These are phyloP conservation scores for Cyberlindnera saturnus DNA, from an alignment of 805 yeast genomes.

Conservation along the genomic window DNA sequence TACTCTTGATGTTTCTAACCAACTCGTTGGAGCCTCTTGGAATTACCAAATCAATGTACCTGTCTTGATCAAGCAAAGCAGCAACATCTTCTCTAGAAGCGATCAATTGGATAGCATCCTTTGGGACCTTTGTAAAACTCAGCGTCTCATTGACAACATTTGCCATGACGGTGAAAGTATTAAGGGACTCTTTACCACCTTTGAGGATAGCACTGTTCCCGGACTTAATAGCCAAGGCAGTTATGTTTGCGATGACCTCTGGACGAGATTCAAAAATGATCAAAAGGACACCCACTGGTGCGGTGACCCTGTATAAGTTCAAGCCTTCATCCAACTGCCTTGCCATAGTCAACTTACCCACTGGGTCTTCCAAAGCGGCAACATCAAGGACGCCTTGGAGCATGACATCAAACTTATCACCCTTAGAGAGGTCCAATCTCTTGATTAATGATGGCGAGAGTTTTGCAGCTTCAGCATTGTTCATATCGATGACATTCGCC, in stretches of 20 bases:
- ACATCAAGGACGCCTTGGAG: constrained; percentile 92
- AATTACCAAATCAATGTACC: constrained; percentile 87
- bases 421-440: constrained; percentile 73
- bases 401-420: constrained; percentile 90
- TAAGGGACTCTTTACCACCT: constrained; percentile 91
- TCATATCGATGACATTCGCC: constrained; percentile 75
- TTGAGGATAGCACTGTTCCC: constrained; percentile 96
- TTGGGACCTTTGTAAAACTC: constrained; percentile 62
- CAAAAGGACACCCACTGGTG: constrained; percentile 91
- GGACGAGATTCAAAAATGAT: constrained; percentile 96
- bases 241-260: constrained; percentile 96
- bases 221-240: constrained; percentile 91
- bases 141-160: constrained; percentile 59
- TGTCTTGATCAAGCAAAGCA: constrained; percentile 77
- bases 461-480: constrained; percentile 53
- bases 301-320: constrained; percentile 72
- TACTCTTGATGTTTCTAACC: constrained; percentile 77
- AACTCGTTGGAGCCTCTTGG: constrained; percentile 97
- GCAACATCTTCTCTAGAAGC: constrained; percentile 87
- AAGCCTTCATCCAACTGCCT: constrained; percentile 87
- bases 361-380: constrained; percentile 83
- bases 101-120: constrained; percentile 77
- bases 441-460: constrained; percentile 70
- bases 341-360: constrained; percentile 82
- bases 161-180: constrained; percentile 82